Conservation (phyloP, 2,329 filamentous ascomycete species). For the Neurospora sp. region DNA sequence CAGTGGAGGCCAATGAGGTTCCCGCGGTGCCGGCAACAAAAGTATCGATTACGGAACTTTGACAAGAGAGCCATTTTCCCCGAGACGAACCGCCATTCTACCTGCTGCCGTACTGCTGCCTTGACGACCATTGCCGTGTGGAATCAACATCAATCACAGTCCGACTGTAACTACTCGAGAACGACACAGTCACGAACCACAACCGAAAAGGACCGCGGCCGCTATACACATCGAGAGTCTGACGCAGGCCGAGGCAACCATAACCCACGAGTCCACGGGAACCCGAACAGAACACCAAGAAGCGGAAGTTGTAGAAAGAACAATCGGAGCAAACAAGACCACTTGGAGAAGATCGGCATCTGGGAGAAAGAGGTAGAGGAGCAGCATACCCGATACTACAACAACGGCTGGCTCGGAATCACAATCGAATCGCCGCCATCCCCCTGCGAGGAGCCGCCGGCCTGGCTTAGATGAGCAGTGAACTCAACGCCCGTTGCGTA, state of each 20-base stretch:
- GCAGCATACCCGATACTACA: background rate
- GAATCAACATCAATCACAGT: background rate
- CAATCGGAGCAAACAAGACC: background rate
- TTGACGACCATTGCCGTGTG: background rate
- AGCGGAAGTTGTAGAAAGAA: background rate
- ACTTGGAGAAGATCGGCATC: background rate
- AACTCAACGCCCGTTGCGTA: slow-evolving; percentile 34
- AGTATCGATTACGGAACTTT: background rate
- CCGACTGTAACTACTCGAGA: background rate
- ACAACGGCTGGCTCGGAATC: slow-evolving; percentile 15
- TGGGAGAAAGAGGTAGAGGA: background rate
- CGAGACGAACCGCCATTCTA: background rate
- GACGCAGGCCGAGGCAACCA: background rate
- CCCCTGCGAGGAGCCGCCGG: slow-evolving; percentile 32
- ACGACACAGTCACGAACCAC: background rate
- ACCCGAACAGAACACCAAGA: background rate
- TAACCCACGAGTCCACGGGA: background rate
- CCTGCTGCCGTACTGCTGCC: background rate
- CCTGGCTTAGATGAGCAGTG: slow-evolving; percentile 30
- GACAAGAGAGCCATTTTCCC: background rate
- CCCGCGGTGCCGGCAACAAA: background rate
- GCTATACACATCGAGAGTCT: background rate
- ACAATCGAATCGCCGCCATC: slow-evolving; percentile 21
- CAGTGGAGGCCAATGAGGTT: background rate
- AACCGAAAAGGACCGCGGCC: background rate